Base-by-base conservation (phyloP, 2,329 filamentous ascomycete genomes). In the Scortechinia acanthostroma region DNA sequence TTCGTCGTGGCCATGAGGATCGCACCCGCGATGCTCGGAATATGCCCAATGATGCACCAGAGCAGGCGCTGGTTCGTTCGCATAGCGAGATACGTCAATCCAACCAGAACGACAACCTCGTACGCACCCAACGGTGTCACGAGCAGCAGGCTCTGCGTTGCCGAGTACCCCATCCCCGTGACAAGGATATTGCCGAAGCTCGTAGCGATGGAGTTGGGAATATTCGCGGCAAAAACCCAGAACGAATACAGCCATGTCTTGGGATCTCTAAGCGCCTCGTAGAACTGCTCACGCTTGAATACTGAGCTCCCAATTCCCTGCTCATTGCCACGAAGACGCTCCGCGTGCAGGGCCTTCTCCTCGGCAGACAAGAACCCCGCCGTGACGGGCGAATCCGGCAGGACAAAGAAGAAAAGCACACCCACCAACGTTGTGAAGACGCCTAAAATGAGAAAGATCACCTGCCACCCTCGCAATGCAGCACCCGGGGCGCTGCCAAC, bases 371-470 rank as follows among this genome's bases (percentile, higher is more conserved):
- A 55, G 50, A 76, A 76, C 71, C 72, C 74, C 1, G 71, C 71
- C 13, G 65, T 61, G 2, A 59, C 59, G 0, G 71, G 69, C 0
- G 66, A 64, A 33, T 56, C 61, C 0, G 73, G 73, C 64, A 75
- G 71, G 42, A 66, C 47, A 20, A 69, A 49, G 46, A 63, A 69
- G 54, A 76, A 76, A 1, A 62, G 46, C 0, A 70, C 53, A 1
- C 72, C 73, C 4, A 60, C 58, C 1, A 57, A 54, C 2, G 60
- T 51, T 0, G 73, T 76, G 4, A 73, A 47, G 0, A 62, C 66
- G n/a, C 73, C 72, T 46, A 67, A 73, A 13, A 76, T 59, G 22
- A 75, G 55, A 51, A 75, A 76, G 28, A 76, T 53, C 0, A 61
- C 55, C 23, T 70, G 57, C 72, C 73, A 76, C n/a, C n/a, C n/a